Base-by-base conservation (phyloP, 257 asterid species). In the Euphrasia confusa region DNA sequence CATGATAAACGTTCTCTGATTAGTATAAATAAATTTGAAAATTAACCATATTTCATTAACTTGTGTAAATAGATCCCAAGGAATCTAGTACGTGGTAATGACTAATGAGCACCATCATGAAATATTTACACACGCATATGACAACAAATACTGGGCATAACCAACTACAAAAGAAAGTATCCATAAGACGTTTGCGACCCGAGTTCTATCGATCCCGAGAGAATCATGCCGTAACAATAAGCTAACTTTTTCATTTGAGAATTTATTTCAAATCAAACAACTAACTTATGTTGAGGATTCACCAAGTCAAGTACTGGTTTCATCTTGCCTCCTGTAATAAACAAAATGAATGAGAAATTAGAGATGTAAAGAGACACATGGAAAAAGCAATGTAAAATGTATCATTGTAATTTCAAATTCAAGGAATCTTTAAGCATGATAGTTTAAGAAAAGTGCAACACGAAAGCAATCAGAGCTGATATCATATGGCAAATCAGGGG, bases 211-310 rank as follows among this genome's bases (percentile, higher is more conserved):
- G 24, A 21, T 21, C 24, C 24, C 24, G 24, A 21, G 1, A 21
- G 24, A 21, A 21, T 21, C 24, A 21, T 0, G 24, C 1, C 24
- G 24, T 21, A 21, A 21, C 24, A 21, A 21, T 21, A 32, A 70
- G 64, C 47, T 45, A 62, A 45, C 26, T 21, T 62, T 70, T 37
- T 32, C 54, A 69, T 74, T 52, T 65, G 54, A 21, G 12, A 58
- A 68, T 33, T n/a, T 47, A 45, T 30, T 64, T 65, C 48, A 68
- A 61, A 73, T 44, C 14, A 61, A 70, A 61, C 59, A 73, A 86
- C 98, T 85, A 73, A 92, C 99, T 83, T 87, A 54, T 92, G 93
- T 65, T 89, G 97, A 72, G 97, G 99, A 83, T 92, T 92, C 80
- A 83, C 83, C 91, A 92, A 77, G 82, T 89, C 89, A 75, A 92